Base-by-base conservation (phyloP, 2,329 filamentous ascomycete species). In the Fusarium camptoceras region DNA sequence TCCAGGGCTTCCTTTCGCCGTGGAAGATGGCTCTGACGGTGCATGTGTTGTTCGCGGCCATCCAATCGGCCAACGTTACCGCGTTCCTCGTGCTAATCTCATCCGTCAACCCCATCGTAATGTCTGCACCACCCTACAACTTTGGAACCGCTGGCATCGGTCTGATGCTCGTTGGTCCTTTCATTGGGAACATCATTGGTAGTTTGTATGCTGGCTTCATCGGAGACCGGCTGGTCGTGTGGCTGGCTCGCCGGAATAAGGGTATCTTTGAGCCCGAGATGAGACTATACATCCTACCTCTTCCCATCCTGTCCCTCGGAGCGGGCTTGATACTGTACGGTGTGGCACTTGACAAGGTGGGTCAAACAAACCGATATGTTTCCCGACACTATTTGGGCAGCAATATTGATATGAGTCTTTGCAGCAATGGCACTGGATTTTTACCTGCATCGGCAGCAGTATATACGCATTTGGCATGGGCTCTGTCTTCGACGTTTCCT, bases 181-280 rank as follows among this genome's bases (percentile, higher is more conserved):
- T 82, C 7, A 70, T 83, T 1, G 82, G 82, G 0, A 81, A 79
- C 16, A 37, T 81, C 0, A 55, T 83, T 7, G 82, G 81, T 0
- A 73, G 75, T 2, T 18, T 83, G 2, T 82, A 82, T 41, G 81
- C 80, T 2, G 82, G 82, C 1, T 71, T 76, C 1, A 22, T 83
- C 0, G 76, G 78, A 0, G 82, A 84, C 53, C 76, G 76, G 73
- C 77, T 77, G 0, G 79, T 83, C 46, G 59, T 81, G 0, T 73
- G 69, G 34, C 73, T 82, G 20, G 76, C 82, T 0, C 76, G 72
- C 14, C 73, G 78, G 2, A 83, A 83, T 10, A 75, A 73, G 2
- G 82, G 81, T 2, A 75, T 81, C 8, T 83, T 80, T 48, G 82
- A 84, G 60, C 82, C 82, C 0, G 82, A 84, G 64, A 83, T 83